Percentiles rank a stretch among this genome's conserved stretches.
These are phyloP conservation scores for Exophiala spinifera DNA, from an alignment of 2,329 filamentous ascomycete genomes.

Conservation along the genomic window DNA sequence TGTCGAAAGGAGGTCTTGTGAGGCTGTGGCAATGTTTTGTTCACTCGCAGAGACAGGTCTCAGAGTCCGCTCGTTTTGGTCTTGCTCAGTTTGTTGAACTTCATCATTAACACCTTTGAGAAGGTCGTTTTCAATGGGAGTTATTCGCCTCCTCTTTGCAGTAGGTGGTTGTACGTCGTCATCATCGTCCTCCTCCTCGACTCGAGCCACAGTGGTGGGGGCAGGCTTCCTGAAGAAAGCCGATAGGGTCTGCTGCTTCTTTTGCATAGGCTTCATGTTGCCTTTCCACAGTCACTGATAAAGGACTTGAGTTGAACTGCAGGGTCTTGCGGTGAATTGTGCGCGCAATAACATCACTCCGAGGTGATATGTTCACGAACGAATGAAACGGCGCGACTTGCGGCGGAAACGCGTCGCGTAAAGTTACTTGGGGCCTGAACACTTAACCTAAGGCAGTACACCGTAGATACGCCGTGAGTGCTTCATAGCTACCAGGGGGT, in stretches of 20 bases:
- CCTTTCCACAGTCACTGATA: neutral
- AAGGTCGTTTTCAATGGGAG: conserved; percentile 27
- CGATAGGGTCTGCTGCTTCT: conserved; percentile 43
- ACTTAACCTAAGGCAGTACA: no score
- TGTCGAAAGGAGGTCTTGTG: conserved; percentile 30
- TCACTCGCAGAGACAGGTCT: conserved; percentile 18
- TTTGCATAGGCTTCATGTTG: conserved; percentile 39
- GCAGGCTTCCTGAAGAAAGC: conserved; percentile 24
- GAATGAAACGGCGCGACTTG: neutral
- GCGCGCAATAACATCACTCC: neutral
- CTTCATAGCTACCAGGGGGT: no score
- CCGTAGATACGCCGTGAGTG: no score
- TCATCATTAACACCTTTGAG: conserved; percentile 21
- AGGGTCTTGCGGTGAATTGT: neutral
- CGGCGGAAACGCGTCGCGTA: conserved; percentile 1
- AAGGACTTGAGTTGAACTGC: neutral
- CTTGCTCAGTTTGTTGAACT: conserved; percentile 3
- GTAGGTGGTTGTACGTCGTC: conserved; percentile 40
- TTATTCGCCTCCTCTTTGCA: conserved; percentile 40
- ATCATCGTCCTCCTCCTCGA: conserved; percentile 35
- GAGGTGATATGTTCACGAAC: neutral
- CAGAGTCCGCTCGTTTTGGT: conserved; percentile 7
- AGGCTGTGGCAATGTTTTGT: conserved; percentile 6
- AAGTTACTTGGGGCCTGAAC: no score
- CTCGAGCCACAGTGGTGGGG: neutral